phyloP scores from a whole-genome alignment of 257 asterid genomes.

The Schizonepeta tenuifolia region DNA sequence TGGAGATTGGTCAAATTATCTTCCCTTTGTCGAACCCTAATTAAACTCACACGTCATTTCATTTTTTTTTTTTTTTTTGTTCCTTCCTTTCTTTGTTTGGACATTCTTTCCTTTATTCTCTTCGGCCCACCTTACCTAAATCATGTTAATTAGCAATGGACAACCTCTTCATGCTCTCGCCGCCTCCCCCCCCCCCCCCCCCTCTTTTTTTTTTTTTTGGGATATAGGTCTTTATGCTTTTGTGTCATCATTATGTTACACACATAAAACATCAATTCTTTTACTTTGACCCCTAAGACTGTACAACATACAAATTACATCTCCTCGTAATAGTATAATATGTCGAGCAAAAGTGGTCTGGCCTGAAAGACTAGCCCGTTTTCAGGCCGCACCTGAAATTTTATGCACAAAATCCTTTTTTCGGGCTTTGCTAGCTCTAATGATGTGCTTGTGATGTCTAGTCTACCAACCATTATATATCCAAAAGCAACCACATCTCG shows the following conservation, averaged over 20 bases:
- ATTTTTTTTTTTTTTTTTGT: not conserved
- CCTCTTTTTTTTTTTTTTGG: not conserved
- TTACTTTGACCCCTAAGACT: not conserved
- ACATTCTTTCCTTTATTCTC: not conserved
- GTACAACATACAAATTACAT: no score
- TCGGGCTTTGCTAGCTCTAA: no score
- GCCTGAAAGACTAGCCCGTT: no score
- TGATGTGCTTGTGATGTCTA: no score
- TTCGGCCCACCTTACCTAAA: constrained; percentile 7
- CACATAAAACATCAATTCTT: not conserved
- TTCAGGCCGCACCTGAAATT: no score
- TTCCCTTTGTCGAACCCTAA: constrained; percentile 31
- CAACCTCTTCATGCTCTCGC: not conserved
- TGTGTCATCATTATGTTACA: not conserved
- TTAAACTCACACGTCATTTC: constrained; percentile 21
- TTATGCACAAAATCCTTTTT: no score
- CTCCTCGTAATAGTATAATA: no score
- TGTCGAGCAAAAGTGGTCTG: no score
- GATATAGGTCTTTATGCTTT: not conserved
- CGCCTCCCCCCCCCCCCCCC: no score
- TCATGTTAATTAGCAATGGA: not conserved
- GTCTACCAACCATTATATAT: no score
- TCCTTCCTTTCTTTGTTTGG: not conserved
- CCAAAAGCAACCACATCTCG: no score
- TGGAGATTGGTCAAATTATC: constrained; percentile 26